Conservation (phyloP, 768 basidiomycete species). For the Suillus fuscotomentosus region DNA sequence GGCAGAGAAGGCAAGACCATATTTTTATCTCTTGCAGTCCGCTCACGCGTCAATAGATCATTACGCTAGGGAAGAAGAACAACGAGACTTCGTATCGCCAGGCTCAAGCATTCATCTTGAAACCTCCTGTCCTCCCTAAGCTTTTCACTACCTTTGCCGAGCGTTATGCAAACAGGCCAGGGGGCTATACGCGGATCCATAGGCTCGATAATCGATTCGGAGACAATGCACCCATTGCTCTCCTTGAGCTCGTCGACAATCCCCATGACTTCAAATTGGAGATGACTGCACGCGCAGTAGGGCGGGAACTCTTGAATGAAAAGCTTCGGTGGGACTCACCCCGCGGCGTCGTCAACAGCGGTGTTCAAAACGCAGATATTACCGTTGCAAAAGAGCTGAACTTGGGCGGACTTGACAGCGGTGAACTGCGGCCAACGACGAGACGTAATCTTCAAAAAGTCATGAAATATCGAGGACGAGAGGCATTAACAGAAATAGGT, state of each 20-base stretch:
- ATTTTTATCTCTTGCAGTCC: background rate
- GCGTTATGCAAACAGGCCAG: conserved; percentile 79
- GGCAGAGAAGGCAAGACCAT: conserved; percentile 76
- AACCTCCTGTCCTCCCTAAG: conserved; percentile 70
- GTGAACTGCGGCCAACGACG: conserved; percentile 59
- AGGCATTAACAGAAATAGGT: conserved; percentile 47
- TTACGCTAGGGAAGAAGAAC: conserved; percentile 89
- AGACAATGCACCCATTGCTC: conserved; percentile 91
- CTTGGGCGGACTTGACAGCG: conserved; percentile 35
- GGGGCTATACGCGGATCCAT: conserved; percentile 94
- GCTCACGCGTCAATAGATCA: conserved; percentile 52
- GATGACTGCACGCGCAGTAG: conserved; percentile 84
- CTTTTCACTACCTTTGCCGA: conserved; percentile 77
- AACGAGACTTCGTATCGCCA: conserved; percentile 64
- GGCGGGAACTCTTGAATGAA: conserved; percentile 72
- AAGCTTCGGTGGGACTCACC: conserved; percentile 47
- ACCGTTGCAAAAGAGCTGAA: conserved; percentile 50
- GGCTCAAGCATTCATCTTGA: conserved; percentile 79
- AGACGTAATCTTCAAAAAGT: conserved; percentile 77
- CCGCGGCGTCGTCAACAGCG: conserved; percentile 48
- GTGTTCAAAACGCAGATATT: conserved; percentile 43
- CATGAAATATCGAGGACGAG: conserved; percentile 53
- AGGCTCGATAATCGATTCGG: conserved; percentile 87
- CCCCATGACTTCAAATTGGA: conserved; percentile 86
- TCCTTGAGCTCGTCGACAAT: conserved; percentile 94